Evolutionary conservation across 164 flowering plant genomes (phyloP).

Genomic region (Pachysandra terminalis): DNA sequence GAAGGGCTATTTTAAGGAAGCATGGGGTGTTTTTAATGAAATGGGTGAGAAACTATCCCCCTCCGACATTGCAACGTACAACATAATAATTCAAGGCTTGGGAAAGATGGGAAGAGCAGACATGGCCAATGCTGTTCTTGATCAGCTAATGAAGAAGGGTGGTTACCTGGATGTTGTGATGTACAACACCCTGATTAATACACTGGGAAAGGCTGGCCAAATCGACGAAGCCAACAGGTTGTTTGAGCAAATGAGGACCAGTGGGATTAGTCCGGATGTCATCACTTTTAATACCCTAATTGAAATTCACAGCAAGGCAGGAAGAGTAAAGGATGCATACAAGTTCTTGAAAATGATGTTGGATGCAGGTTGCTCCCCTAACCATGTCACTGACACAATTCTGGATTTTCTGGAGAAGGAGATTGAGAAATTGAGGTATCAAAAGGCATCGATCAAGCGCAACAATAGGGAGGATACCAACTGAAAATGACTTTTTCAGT

Average conservation of each 20-base stretch:
- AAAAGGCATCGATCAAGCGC: slow-evolving; percentile 53
- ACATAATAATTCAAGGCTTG: slow-evolving; percentile 76
- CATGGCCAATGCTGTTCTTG: slow-evolving; percentile 67
- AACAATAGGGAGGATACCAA: slow-evolving; percentile 16
- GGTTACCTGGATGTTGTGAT: slow-evolving; percentile 90
- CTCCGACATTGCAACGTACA: slow-evolving; percentile 86
- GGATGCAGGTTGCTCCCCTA: slow-evolving; percentile 82
- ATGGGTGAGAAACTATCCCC: slow-evolving; percentile 83
- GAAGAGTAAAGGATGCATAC: slow-evolving; percentile 72
- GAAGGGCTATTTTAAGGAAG: slow-evolving; percentile 82
- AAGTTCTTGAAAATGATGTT: slow-evolving; percentile 81
- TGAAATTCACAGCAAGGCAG: slow-evolving; percentile 79
- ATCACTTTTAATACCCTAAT: slow-evolving; percentile 88
- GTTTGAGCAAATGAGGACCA: slow-evolving; percentile 71
- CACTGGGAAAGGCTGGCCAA: slow-evolving; percentile 79
- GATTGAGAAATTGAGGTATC: slow-evolving; percentile 57
- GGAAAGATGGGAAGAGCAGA: slow-evolving; percentile 94
- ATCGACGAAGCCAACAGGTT: slow-evolving; percentile 64
- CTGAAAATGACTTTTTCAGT: slow-evolving; percentile 1
- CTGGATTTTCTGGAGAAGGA: slow-evolving; percentile 75
- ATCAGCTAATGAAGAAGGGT: slow-evolving; percentile 65
- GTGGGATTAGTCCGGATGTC: slow-evolving; percentile 88
- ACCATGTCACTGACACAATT: slow-evolving; percentile 81
- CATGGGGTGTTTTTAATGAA: slow-evolving; percentile 67
- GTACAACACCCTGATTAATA: slow-evolving; percentile 90